Conservation (phyloP, 805 yeast genomes). For the Grigorovia humatica region DNA sequence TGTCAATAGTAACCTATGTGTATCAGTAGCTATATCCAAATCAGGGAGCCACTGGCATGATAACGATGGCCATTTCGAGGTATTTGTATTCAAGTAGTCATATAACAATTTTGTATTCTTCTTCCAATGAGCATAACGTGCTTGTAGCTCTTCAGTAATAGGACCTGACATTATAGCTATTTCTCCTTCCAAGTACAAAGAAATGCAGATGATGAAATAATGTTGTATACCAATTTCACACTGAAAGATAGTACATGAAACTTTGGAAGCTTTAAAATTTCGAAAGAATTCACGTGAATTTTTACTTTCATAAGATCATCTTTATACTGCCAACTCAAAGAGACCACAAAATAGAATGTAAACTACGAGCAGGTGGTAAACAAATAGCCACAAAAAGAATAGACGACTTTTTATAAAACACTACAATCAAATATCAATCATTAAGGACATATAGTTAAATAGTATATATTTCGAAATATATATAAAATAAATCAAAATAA, state of each 20-base stretch:
- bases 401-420: neutral
- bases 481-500: neutral
- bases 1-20: conserved; percentile 23
- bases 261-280: no score
- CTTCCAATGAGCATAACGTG: conserved; percentile 49
- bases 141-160: conserved; percentile 20
- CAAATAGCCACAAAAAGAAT: no score
- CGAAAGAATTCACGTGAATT: no score
- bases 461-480: neutral
- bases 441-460: neutral
- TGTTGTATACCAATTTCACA: no score
- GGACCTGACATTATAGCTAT: neutral
- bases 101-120: conserved; percentile 70
- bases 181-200: neutral
- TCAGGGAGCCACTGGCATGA: conserved; percentile 61
- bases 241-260: no score
- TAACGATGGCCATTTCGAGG: conserved; percentile 61
- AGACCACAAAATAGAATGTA: no score
- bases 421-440: neutral
- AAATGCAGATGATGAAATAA: no score
- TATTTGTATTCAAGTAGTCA: conserved; percentile 59
- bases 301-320: no score
- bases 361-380: no score
- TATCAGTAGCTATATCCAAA: conserved; percentile 19
- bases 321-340: no score